These are phyloP conservation scores for Epichloe uncinata DNA, from an alignment of 2,329 filamentous ascomycete species.

Conservation along the genomic window DNA sequence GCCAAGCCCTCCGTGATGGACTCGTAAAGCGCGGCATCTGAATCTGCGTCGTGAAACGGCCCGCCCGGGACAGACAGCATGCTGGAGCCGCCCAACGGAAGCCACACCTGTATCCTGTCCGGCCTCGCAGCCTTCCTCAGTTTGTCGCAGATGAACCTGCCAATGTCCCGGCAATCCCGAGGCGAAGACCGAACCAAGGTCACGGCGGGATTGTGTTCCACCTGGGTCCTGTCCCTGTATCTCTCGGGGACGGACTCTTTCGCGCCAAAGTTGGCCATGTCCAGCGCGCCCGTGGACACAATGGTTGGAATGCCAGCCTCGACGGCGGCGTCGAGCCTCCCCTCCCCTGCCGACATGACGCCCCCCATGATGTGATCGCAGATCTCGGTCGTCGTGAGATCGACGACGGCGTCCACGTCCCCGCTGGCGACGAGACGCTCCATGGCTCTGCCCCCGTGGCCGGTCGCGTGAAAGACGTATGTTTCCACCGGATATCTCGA, in stretches of 20 bases:
- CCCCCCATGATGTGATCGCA: conserved; percentile 51
- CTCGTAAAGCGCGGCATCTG: conserved; percentile 37
- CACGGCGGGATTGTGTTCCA: conserved; percentile 52
- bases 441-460: conserved; percentile 55
- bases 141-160: conserved; percentile 40
- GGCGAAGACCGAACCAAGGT: conserved; percentile 51
- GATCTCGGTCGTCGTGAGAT: conserved; percentile 60
- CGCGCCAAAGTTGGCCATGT: conserved; percentile 54
- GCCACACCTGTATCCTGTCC: conserved; percentile 37
- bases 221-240: conserved; percentile 37
- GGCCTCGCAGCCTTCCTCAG: conserved; percentile 27
- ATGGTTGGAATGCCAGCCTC: conserved; percentile 41
- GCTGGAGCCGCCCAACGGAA: conserved; percentile 49
- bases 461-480: conserved; percentile 58
- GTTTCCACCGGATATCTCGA: conserved; percentile 35
- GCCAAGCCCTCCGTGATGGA: conserved; percentile 34
- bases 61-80: conserved; percentile 40
- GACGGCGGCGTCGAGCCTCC: conserved; percentile 43
- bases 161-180: conserved; percentile 44
- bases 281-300: conserved; percentile 37
- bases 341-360: conserved; percentile 43
- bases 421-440: conserved; percentile 46
- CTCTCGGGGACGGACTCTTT: conserved; percentile 38
- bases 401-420: conserved; percentile 50
- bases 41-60: conserved; percentile 34